A percentile compares a stretch with the other conserved stretches of the same genome.
Evolutionary conservation across 2,329 filamentous ascomycete species (phyloP).

Genomic region (Colletotrichum filicis): DNA sequence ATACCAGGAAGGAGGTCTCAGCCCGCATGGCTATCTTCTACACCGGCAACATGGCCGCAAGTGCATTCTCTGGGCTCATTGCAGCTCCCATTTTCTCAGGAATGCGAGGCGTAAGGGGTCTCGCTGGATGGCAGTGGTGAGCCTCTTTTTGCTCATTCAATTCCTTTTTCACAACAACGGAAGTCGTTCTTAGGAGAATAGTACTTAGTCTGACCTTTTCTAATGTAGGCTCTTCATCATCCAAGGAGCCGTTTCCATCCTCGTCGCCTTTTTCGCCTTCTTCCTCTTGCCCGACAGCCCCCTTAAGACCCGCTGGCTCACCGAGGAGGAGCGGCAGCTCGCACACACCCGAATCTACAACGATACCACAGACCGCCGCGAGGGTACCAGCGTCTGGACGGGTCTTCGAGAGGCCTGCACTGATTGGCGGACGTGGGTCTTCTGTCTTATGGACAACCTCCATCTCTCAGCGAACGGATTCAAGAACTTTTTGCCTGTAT

Average conservation of each 20-base stretch:
- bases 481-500: conserved; percentile 46
- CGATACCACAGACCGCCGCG: conserved; percentile 46
- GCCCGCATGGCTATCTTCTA: conserved; percentile 55
- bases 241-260: conserved; percentile 50
- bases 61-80: conserved; percentile 56
- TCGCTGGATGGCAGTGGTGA: conserved; percentile 54
- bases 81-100: conserved; percentile 55
- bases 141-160: too few species aligned
- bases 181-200: too few species aligned
- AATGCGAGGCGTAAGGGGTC: conserved; percentile 50
- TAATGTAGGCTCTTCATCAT: conserved; percentile 56
- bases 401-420: conserved; percentile 56
- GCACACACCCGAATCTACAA: conserved; percentile 46
- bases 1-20: conserved; percentile 35
- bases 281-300: conserved; percentile 54
- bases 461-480: conserved; percentile 60
- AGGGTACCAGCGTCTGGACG: conserved; percentile 50
- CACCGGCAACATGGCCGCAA: conserved; percentile 56
- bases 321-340: conserved; percentile 53
- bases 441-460: conserved; percentile 62
- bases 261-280: conserved; percentile 46
- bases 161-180: too few species aligned
- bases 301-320: conserved; percentile 49
- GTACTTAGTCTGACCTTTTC: too few species aligned
- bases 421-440: conserved; percentile 60